Conservation (phyloP, 768 basidiomycete genomes). For the Podaxis sp. region DNA sequence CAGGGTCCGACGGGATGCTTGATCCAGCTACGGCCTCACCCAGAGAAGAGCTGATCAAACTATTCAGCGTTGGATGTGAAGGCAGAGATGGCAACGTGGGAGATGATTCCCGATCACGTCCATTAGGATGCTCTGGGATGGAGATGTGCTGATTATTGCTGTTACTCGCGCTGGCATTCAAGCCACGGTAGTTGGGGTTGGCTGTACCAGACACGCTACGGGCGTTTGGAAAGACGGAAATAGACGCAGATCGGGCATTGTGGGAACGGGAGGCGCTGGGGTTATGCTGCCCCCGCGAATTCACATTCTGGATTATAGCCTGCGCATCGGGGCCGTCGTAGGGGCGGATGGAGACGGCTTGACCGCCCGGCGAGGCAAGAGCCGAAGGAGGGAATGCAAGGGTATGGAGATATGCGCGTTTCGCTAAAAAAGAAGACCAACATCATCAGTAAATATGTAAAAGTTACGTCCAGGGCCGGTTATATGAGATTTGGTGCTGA, state of each 20-base stretch:
- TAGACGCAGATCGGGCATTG: slow-evolving; percentile 65
- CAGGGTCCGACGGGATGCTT: slow-evolving; percentile 57
- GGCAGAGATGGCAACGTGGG: slow-evolving; percentile 82
- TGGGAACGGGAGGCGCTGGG: slow-evolving; percentile 68
- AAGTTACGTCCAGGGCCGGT: neutral
- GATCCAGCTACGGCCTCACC: slow-evolving; percentile 49
- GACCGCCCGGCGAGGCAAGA: slow-evolving; percentile 56
- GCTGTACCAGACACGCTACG: slow-evolving; percentile 45
- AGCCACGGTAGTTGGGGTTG: slow-evolving; percentile 11
- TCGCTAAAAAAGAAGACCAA: slow-evolving; percentile 52
- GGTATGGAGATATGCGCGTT: slow-evolving; percentile 91
- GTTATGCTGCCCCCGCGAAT: slow-evolving; percentile 66
- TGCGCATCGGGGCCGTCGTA: slow-evolving; percentile 97
- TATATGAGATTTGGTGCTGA: slow-evolving; percentile 3
- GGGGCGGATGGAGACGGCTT: slow-evolving; percentile 70
- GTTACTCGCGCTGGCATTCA: slow-evolving; percentile 26
- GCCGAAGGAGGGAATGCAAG: slow-evolving; percentile 79
- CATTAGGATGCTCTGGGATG: slow-evolving; percentile 52
- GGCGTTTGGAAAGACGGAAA: slow-evolving; percentile 58
- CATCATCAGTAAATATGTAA: slow-evolving; percentile 12
- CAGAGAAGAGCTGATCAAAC: slow-evolving; percentile 77
- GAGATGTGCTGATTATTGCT: slow-evolving; percentile 41
- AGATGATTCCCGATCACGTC: slow-evolving; percentile 67
- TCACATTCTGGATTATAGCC: slow-evolving; percentile 78
- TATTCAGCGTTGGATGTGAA: slow-evolving; percentile 80